Evolutionary conservation across 192 early-diverging fungal species (phyloP).

Genomic region (Dissophora ornata): DNA sequence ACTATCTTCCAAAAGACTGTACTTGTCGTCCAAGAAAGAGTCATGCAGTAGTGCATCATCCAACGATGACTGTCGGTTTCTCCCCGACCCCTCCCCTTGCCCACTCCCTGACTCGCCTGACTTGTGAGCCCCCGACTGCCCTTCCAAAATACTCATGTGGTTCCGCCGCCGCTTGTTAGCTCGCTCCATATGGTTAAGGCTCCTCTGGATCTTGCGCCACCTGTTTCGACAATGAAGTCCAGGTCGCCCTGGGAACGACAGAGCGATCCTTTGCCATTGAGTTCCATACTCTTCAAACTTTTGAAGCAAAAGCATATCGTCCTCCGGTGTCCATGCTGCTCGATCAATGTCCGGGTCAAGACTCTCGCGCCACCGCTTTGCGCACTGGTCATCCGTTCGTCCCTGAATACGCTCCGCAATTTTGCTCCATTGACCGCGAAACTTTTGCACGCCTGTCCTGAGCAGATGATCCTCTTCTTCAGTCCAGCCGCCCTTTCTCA

Average conservation of each 20-base stretch:
- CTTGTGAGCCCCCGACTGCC: neutral
- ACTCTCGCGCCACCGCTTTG: slow-evolving; percentile 89
- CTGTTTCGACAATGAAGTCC: slow-evolving; percentile 84
- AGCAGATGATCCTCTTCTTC: slow-evolving; percentile 81
- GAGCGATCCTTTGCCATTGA: slow-evolving; percentile 84
- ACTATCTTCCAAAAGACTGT: slow-evolving; percentile 12
- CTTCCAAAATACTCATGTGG: slow-evolving; percentile 11
- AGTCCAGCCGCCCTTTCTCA: slow-evolving; percentile 86
- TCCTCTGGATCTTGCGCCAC: slow-evolving; percentile 80
- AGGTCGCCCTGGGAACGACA: slow-evolving; percentile 77
- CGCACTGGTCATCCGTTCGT: slow-evolving; percentile 89
- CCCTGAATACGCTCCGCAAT: slow-evolving; percentile 83
- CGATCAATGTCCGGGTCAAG: slow-evolving; percentile 85
- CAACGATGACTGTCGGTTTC: slow-evolving; percentile 1
- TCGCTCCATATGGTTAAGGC: slow-evolving; percentile 51
- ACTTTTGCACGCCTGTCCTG: slow-evolving; percentile 73
- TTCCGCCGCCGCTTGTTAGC: slow-evolving; percentile 48
- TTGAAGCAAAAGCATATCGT: slow-evolving; percentile 70
- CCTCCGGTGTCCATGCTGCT: slow-evolving; percentile 75
- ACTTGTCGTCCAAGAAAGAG: slow-evolving; percentile 26
- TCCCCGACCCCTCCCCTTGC: neutral
- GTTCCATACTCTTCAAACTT: slow-evolving; percentile 75
- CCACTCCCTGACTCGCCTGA: neutral
- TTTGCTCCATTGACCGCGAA: slow-evolving; percentile 83
- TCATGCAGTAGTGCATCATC: slow-evolving; percentile 18